These are phyloP conservation scores for Grosmannia serpens DNA, from an alignment of 2,329 filamentous ascomycete species.

Conservation along the genomic window DNA sequence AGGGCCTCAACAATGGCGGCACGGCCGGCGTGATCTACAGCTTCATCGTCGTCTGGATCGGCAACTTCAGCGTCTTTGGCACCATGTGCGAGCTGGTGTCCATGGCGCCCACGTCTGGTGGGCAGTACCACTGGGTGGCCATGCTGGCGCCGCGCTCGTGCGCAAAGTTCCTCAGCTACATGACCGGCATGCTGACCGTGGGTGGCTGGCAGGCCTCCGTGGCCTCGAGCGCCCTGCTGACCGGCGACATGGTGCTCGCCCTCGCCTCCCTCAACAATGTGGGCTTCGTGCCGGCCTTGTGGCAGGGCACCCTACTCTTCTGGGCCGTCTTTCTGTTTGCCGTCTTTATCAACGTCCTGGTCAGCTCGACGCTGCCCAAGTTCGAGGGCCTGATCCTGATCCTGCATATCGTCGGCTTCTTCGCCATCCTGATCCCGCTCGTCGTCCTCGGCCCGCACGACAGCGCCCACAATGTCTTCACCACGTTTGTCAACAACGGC, in stretches of 20 bases:
- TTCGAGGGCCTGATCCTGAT: conserved; percentile 35
- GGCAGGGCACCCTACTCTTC: conserved; percentile 35
- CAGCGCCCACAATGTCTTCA: conserved; percentile 24
- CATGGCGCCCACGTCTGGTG: conserved; percentile 37
- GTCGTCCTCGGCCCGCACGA: conserved; percentile 12
- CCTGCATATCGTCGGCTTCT: conserved; percentile 5
- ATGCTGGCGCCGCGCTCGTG: conserved; percentile 34
- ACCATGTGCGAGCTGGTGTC: conserved; percentile 28
- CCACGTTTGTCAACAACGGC: conserved; percentile 33
- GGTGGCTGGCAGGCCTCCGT: conserved; percentile 29
- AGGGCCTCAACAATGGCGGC: conserved; percentile 34
- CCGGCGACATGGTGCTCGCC: conserved; percentile 33
- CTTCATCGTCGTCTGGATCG: conserved; percentile 33
- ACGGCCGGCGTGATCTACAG: conserved; percentile 40
- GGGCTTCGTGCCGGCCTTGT: conserved; percentile 24
- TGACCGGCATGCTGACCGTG: conserved; percentile 36
- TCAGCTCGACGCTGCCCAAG: conserved; percentile 30
- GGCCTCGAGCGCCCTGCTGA: conserved; percentile 27
- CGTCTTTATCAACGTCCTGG: conserved; percentile 36
- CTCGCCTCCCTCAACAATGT: conserved; percentile 27
- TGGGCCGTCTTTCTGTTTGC: conserved; percentile 33
- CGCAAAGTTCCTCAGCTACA: conserved; percentile 42
- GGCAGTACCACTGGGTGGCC: conserved; percentile 49
- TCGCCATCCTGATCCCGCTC: conserved; percentile 14
- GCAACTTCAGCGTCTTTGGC: conserved; percentile 28